These are phyloP conservation scores for Pelargonium nanum DNA, from an alignment of 345 rosid species.

Conservation along the genomic window DNA sequence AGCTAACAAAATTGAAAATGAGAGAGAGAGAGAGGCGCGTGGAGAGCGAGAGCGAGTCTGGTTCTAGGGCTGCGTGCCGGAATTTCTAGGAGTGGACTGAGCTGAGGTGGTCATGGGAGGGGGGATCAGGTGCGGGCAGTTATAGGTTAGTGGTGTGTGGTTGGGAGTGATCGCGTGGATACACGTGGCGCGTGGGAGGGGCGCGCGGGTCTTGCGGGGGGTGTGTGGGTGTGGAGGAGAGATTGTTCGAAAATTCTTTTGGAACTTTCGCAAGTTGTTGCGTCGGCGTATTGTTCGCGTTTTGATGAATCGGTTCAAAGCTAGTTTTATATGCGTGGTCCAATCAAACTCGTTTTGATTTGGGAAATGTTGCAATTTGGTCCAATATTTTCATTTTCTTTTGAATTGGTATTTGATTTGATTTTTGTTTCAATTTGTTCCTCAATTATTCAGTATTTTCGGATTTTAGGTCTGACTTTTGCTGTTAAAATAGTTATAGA, in stretches of 20 bases:
- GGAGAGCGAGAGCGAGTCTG: conserved; percentile 15
- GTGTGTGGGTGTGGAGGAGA: not conserved
- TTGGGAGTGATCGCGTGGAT: not conserved
- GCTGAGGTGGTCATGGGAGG: not conserved
- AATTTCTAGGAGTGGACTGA: not conserved
- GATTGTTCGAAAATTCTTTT: not conserved
- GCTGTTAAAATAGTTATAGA: too few relatives aligned
- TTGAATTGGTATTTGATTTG: too few relatives aligned
- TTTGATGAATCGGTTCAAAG: too few relatives aligned
- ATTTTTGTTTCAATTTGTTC: too few relatives aligned
- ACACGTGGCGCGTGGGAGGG: not conserved
- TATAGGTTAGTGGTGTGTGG: not conserved
- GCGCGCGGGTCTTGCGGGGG: not conserved
- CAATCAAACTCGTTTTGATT: too few relatives aligned
- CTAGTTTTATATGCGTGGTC: too few relatives aligned
- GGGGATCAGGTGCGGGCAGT: not conserved
- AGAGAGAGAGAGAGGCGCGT: conserved; percentile 15
- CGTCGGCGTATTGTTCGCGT: not conserved
- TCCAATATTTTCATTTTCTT: too few relatives aligned
- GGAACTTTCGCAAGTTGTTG: not conserved
- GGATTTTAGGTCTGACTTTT: too few relatives aligned
- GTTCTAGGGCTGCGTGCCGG: conserved; percentile 27
- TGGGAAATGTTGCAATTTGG: too few relatives aligned
- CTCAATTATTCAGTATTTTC: too few relatives aligned
- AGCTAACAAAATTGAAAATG: not conserved